A percentile compares a stretch with the other conserved stretches of the same genome.
Evolutionary conservation across 495 filamentous ascomycete species (phyloP).

Genomic region (Pyrenula massariospora): DNA sequence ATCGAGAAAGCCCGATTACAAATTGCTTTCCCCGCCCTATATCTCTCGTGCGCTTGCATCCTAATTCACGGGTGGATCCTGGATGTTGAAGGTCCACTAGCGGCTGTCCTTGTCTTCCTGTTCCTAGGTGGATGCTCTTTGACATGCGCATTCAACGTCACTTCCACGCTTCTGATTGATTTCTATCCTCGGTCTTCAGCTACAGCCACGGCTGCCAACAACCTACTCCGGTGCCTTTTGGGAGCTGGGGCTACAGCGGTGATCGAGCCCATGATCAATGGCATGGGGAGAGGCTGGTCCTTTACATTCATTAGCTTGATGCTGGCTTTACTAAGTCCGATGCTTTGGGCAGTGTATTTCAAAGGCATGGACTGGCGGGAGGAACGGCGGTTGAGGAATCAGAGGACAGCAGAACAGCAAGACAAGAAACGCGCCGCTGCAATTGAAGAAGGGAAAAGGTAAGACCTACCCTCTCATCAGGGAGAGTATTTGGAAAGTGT

Average conservation of each 20-base stretch:
- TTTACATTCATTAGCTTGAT: slow-evolving; percentile 24
- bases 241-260: slow-evolving; percentile 50
- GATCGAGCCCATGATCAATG: slow-evolving; percentile 47
- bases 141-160: slow-evolving; percentile 39
- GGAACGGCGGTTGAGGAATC: not conserved
- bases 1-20: slow-evolving; percentile 32
- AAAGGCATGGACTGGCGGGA: slow-evolving; percentile 21
- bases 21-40: slow-evolving; percentile 25
- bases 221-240: slow-evolving; percentile 53
- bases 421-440: not conserved
- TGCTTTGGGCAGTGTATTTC: slow-evolving; percentile 21
- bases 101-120: slow-evolving; percentile 39
- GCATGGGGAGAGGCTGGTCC: slow-evolving; percentile 44
- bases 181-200: slow-evolving; percentile 46
- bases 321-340: slow-evolving; percentile 16
- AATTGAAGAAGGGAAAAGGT: not conserved
- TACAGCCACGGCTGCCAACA: slow-evolving; percentile 57
- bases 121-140: slow-evolving; percentile 42
- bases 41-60: slow-evolving; percentile 28
- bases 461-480: too few species aligned
- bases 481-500: too few species aligned
- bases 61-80: slow-evolving; percentile 43
- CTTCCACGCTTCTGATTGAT: slow-evolving; percentile 43
- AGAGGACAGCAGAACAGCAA: not conserved
- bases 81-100: slow-evolving; percentile 28